Evolutionary conservation across 2,329 filamentous ascomycete species (phyloP).

Genomic region (Colletotrichum gigasporum): DNA sequence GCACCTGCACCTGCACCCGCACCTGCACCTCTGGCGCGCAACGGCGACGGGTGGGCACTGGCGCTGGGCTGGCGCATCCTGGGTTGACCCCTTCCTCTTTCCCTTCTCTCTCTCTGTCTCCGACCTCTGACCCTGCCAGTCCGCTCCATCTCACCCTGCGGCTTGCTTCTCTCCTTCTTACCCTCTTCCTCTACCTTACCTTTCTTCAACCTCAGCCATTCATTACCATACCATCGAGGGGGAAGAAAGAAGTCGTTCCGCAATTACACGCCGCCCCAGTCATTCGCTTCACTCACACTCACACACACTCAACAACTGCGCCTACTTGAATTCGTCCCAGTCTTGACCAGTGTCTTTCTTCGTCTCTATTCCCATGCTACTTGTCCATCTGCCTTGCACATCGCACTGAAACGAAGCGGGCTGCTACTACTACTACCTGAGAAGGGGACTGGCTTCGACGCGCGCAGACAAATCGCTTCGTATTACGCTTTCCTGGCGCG

Average conservation of each 20-base stretch:
- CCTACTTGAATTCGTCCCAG: neutral
- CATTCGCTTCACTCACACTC: neutral
- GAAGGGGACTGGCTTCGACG: neutral
- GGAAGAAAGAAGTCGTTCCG: no score
- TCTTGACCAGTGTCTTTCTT: no score
- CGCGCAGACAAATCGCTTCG: neutral
- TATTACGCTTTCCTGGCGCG: neutral
- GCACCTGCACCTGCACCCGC: no score
- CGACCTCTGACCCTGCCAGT: no score
- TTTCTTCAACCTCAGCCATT: neutral
- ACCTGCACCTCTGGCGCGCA: no score
- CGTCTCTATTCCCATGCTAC: neutral
- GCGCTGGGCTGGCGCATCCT: conserved; percentile 16
- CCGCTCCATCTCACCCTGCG: neutral
- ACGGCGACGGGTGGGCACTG: no score
- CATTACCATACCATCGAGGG: neutral
- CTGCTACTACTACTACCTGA: no score
- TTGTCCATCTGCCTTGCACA: neutral
- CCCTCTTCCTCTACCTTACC: neutral
- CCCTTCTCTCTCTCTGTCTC: conserved; percentile 1
- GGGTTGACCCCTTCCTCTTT: conserved; percentile 20
- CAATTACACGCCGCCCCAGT: neutral
- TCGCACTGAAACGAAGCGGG: neutral
- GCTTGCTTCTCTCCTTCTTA: conserved; percentile 1
- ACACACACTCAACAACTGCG: neutral